Evolutionary conservation across 202 grass and related monocot genomes (phyloP).

Genomic region (Musa balbisiana): DNA sequence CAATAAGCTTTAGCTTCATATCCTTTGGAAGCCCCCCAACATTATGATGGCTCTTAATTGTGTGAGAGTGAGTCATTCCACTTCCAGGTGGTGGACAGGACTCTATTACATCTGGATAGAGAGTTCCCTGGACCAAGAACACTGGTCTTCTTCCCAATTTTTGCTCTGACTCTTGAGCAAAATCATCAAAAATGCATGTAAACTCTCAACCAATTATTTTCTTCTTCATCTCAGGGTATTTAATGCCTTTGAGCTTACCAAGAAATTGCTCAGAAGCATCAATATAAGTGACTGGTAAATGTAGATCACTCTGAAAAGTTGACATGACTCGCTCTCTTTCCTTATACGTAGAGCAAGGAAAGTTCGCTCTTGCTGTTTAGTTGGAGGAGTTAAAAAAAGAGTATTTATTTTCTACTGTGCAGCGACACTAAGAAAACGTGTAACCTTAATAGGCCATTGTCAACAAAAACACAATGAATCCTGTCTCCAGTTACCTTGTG

Average conservation of each 20-base stretch:
- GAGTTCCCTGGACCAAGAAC: slow-evolving; percentile 82
- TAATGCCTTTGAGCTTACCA: slow-evolving; percentile 59
- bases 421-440: background rate
- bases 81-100: slow-evolving; percentile 81
- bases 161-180: slow-evolving; percentile 56
- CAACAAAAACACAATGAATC: slow-evolving; percentile 90
- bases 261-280: slow-evolving; percentile 83
- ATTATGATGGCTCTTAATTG: slow-evolving; percentile 97
- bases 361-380: background rate
- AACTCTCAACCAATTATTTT: slow-evolving; percentile 87
- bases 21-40: slow-evolving; percentile 78
- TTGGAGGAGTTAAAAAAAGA: background rate
- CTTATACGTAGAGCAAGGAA: slow-evolving; percentile 45
- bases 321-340: slow-evolving; percentile 72
- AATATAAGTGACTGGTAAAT: slow-evolving; percentile 74
- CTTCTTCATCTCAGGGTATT: slow-evolving; percentile 77
- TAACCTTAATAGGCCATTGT: slow-evolving; percentile 76
- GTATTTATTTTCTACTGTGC: background rate
- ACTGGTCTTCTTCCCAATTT: slow-evolving; percentile 51
- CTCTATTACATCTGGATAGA: slow-evolving; percentile 93
- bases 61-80: slow-evolving; percentile 74
- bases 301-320: slow-evolving; percentile 72
- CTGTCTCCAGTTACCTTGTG: slow-evolving; percentile 75
- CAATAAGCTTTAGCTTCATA: slow-evolving; percentile 86
- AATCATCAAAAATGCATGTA: slow-evolving; percentile 77